phyloP scores from a whole-genome alignment of 192 early-diverging fungal species.

The Lunasporangiospora selenospora region DNA sequence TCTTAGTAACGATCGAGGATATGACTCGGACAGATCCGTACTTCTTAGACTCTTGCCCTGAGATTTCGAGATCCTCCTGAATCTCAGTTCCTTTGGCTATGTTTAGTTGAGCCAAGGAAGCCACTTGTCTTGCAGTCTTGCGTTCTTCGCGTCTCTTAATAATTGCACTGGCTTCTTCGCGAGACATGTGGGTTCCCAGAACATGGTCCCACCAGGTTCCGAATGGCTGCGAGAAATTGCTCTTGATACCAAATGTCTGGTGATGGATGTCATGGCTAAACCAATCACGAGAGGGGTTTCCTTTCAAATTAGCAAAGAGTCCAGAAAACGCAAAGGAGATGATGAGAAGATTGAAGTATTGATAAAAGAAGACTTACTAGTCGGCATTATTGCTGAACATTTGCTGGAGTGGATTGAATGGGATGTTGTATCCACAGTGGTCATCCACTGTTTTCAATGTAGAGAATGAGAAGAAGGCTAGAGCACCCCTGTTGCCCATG shows the following conservation, averaged over 20 bases:
- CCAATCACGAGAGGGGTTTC: slow-evolving; percentile 8
- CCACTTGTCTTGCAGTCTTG: slow-evolving; percentile 39
- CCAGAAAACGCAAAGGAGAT: neutral
- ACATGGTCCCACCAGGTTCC: slow-evolving; percentile 82
- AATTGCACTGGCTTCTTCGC: slow-evolving; percentile 46
- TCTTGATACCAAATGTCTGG: slow-evolving; percentile 63
- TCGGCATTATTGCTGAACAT: slow-evolving; percentile 76
- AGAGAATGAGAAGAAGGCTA: slow-evolving; percentile 74
- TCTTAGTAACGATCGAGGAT: too few relatives aligned
- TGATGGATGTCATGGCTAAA: slow-evolving; percentile 66
- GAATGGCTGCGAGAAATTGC: slow-evolving; percentile 74
- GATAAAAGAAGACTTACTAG: slow-evolving; percentile 68
- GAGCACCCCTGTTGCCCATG: slow-evolving; percentile 71
- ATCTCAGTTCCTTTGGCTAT: too few relatives aligned
- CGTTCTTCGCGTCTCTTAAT: slow-evolving; percentile 45
- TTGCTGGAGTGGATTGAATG: slow-evolving; percentile 75
- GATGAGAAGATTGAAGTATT: neutral
- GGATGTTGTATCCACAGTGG: slow-evolving; percentile 81
- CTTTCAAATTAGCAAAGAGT: neutral
- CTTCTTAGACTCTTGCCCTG: too few relatives aligned
- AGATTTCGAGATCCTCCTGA: too few relatives aligned
- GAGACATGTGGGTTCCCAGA: slow-evolving; percentile 68
- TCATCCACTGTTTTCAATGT: slow-evolving; percentile 87
- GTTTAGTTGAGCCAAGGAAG: too few relatives aligned
- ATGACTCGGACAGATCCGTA: too few relatives aligned